phyloP scores from a whole-genome alignment of 768 basidiomycete species.

The Lyophyllum semitale region DNA sequence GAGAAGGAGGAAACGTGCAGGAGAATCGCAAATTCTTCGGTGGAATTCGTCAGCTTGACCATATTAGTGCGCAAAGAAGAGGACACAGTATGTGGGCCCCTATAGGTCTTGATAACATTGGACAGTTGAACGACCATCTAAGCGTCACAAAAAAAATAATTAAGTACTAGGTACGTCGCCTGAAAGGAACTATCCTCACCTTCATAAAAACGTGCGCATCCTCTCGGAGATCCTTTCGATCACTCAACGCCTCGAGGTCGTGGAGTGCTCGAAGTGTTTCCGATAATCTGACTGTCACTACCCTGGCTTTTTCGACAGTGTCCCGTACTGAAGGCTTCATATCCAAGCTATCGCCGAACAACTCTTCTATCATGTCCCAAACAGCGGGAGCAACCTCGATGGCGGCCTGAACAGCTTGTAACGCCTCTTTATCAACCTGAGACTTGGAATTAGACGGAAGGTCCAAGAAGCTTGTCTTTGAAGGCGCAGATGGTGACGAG shows the following conservation, averaged over 20 bases:
- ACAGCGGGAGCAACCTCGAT: slow-evolving; percentile 79
- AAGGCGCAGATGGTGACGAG: slow-evolving; percentile 38
- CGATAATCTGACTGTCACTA: slow-evolving; percentile 62
- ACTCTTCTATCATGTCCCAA: slow-evolving; percentile 80
- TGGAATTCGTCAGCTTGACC: slow-evolving; percentile 76
- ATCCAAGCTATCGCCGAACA: slow-evolving; percentile 51
- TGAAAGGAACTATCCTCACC: slow-evolving; percentile 40
- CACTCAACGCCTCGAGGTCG: slow-evolving; percentile 51
- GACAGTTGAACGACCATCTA: slow-evolving; percentile 80
- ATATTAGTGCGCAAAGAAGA: slow-evolving; percentile 66
- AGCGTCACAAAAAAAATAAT: background rate
- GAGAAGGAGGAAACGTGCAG: slow-evolving; percentile 85
- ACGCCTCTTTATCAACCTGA: slow-evolving; percentile 75
- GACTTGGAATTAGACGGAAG: slow-evolving; percentile 56
- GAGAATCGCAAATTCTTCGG: slow-evolving; percentile 86
- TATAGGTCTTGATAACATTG: slow-evolving; percentile 67
- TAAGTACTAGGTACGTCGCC: slow-evolving; percentile 1
- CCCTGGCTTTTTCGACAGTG: slow-evolving; percentile 61
- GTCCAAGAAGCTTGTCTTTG: slow-evolving; percentile 43
- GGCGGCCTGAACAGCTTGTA: slow-evolving; percentile 77
- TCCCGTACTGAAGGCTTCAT: slow-evolving; percentile 48
- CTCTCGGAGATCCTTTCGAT: slow-evolving; percentile 68
- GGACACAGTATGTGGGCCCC: slow-evolving; percentile 55
- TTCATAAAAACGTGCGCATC: slow-evolving; percentile 83
- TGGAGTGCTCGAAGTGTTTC: slow-evolving; percentile 60